Percentiles rank a stretch among this genome's conserved stretches.
Conservation (phyloP, 345 rosid genomes). For the Citrus unshiu region DNA sequence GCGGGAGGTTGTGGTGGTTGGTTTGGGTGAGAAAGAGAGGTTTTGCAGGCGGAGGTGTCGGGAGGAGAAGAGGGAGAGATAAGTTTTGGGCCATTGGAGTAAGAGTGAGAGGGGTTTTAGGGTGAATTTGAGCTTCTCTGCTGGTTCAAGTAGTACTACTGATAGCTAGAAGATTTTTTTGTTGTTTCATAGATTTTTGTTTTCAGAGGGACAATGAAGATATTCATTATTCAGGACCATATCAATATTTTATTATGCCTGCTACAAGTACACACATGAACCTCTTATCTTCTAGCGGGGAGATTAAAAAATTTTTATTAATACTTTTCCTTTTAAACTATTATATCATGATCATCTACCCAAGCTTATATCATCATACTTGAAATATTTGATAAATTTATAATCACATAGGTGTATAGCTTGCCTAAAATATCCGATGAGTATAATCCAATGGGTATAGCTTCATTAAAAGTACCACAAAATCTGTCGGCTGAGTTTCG, state of each 20-base stretch:
- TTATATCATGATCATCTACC: too few relatives aligned
- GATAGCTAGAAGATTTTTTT: neutral
- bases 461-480: too few relatives aligned
- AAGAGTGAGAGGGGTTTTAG: neutral
- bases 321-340: too few relatives aligned
- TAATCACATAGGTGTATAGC: too few relatives aligned
- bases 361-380: too few relatives aligned
- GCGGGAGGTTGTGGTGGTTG: slow-evolving; percentile 18
- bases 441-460: too few relatives aligned
- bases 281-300: too few relatives aligned
- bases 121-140: neutral
- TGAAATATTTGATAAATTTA: too few relatives aligned
- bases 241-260: neutral
- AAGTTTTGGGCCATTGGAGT: slow-evolving; percentile 70
- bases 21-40: slow-evolving; percentile 34
- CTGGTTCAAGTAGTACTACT: neutral
- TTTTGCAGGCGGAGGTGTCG: slow-evolving; percentile 52
- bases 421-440: too few relatives aligned
- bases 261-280: too few relatives aligned
- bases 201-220: neutral
- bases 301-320: too few relatives aligned
- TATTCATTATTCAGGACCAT: neutral
- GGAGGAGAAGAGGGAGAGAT: slow-evolving; percentile 69
- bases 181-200: neutral
- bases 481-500: too few relatives aligned